Percentiles rank a stretch among this genome's conserved stretches.
These are phyloP conservation scores for Saksenaea oblongispora DNA, from an alignment of 371 early-diverging fungal genomes.

Conservation along the genomic window DNA sequence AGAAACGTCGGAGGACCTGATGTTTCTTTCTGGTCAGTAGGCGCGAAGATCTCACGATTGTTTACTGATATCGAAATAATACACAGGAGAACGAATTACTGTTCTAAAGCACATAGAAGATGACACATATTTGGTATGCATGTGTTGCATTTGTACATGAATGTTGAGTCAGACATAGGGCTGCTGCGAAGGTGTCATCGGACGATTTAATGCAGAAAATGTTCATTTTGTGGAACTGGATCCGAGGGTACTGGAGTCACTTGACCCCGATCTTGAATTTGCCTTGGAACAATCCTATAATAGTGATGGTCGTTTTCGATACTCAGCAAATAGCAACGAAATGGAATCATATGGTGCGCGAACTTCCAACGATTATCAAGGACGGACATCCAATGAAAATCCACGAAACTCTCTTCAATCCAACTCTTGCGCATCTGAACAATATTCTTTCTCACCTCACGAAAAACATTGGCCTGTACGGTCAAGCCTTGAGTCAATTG, in stretches of 20 bases:
- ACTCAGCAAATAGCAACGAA: conserved; percentile 23
- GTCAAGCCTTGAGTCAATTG: conserved; percentile 40
- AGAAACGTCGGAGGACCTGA: conserved; percentile 50
- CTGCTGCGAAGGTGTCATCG: conserved; percentile 61
- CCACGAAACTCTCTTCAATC: conserved; percentile 23
- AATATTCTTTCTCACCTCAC: conserved; percentile 18
- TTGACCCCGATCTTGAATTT: conserved; percentile 45
- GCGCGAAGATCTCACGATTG: neutral
- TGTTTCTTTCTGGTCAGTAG: conserved; percentile 56
- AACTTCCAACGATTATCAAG: conserved; percentile 10
- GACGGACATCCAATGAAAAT: conserved; percentile 3
- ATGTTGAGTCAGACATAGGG: conserved; percentile 29
- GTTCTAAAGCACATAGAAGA: conserved; percentile 46
- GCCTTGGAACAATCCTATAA: conserved; percentile 16
- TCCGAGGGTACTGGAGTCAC: conserved; percentile 48
- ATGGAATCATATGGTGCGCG: conserved; percentile 8
- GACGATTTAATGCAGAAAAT: conserved; percentile 55
- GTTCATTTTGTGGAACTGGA: conserved; percentile 62
- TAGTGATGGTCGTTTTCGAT: conserved; percentile 9
- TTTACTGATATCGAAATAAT: neutral
- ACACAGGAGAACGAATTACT: conserved; percentile 44
- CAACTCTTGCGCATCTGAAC: conserved; percentile 29
- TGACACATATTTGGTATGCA: conserved; percentile 44
- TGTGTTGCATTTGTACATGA: neutral
- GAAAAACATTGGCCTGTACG: conserved; percentile 20